phyloP scores from a whole-genome alignment of 176 grass and related monocot genomes.

The Echinochloa phyllopogon region DNA sequence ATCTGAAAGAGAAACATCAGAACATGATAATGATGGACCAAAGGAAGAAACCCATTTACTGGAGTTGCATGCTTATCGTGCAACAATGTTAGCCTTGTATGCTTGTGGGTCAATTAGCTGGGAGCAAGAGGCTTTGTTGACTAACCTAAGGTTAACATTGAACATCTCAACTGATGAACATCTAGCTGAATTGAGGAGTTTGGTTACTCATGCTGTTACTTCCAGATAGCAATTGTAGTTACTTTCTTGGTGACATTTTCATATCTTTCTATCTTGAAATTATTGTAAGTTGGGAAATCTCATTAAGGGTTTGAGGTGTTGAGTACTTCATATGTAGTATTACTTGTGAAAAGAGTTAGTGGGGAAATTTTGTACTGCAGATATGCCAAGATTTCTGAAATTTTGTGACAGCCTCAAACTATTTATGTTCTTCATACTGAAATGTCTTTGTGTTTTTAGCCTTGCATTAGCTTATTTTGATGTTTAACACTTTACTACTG shows the following conservation, averaged over 20 bases:
- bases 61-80: slow-evolving; percentile 89
- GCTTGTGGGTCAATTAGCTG: slow-evolving; percentile 90
- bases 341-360: slow-evolving; percentile 42
- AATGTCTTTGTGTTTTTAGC: slow-evolving; percentile 33
- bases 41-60: slow-evolving; percentile 68
- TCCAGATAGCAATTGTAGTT: slow-evolving; percentile 51
- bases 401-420: slow-evolving; percentile 6
- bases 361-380: slow-evolving; percentile 46
- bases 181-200: slow-evolving; percentile 76
- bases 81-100: slow-evolving; percentile 83
- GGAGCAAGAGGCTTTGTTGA: slow-evolving; percentile 92
- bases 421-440: slow-evolving; percentile 7
- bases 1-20: slow-evolving; percentile 58
- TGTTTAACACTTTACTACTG: slow-evolving; percentile 1
- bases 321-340: slow-evolving; percentile 49
- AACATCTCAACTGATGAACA: slow-evolving; percentile 97
- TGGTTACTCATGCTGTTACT: slow-evolving; percentile 61
- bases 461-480: slow-evolving; percentile 26
- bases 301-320: slow-evolving; percentile 35
- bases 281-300: slow-evolving; percentile 48
- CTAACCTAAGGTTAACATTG: slow-evolving; percentile 85
- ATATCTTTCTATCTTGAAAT: slow-evolving; percentile 30
- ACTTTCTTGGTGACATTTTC: slow-evolving; percentile 25
- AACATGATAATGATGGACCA: slow-evolving; percentile 37
- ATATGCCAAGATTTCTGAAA: slow-evolving; percentile 38